Evolutionary conservation across 257 asterid species (phyloP).

Genomic region (Lycium ferocissimum): DNA sequence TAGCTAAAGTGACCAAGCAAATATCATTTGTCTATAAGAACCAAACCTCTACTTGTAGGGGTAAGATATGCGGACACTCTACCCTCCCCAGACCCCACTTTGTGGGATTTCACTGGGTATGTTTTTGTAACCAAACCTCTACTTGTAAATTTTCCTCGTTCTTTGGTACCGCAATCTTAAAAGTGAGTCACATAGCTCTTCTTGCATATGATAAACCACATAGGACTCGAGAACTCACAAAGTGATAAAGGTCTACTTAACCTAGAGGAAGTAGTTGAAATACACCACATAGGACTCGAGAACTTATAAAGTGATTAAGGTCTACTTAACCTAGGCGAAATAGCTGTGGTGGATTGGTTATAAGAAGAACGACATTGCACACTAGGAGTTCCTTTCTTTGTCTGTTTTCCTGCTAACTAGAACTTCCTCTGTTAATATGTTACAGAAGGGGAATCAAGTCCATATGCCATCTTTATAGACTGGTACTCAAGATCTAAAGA

Average conservation of each 20-base stretch:
- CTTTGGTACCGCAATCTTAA: not conserved
- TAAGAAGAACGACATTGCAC: not conserved
- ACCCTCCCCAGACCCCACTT: too few relatives aligned
- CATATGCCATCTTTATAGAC: not conserved
- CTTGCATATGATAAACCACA: not conserved
- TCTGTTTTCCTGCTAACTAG: not conserved
- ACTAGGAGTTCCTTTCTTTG: not conserved
- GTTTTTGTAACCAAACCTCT: not conserved
- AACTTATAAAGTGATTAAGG: not conserved
- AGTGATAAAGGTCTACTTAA: not conserved
- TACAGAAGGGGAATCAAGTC: not conserved
- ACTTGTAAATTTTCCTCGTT: not conserved
- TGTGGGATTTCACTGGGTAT: too few relatives aligned
- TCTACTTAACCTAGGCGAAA: not conserved
- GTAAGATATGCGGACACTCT: too few relatives aligned
- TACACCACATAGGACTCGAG: not conserved
- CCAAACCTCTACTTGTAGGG: not conserved
- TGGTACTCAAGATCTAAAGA: constrained; percentile 1
- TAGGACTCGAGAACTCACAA: not conserved
- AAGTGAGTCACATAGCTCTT: constrained; percentile 19
- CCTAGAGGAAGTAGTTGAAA: not conserved
- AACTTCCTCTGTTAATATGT: not conserved
- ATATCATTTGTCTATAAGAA: not conserved
- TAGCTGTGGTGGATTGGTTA: not conserved
- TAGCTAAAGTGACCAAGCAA: not conserved